Evolutionary conservation across 345 rosid genomes (phyloP).

Genomic region (Eucalyptus sp.): DNA sequence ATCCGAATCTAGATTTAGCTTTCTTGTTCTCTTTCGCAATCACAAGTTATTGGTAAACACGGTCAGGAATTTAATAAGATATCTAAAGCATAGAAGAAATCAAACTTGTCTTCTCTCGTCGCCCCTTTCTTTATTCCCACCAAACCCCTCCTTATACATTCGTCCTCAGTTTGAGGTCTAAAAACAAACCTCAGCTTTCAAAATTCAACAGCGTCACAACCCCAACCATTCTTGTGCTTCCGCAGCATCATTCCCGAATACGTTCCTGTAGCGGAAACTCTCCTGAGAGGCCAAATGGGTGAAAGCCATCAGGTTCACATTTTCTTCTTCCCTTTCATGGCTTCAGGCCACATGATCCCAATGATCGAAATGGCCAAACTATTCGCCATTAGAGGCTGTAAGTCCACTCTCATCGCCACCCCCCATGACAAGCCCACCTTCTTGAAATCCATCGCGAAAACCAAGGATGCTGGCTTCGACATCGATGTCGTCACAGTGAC

Average conservation of each 20-base stretch:
- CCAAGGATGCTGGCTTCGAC: not conserved
- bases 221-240: not conserved
- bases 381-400: conserved; percentile 11
- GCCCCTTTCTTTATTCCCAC: not conserved
- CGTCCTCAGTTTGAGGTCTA: not conserved
- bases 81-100: not conserved
- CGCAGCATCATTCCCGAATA: not conserved
- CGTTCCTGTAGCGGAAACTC: not conserved
- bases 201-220: not conserved
- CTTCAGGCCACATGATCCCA: conserved; percentile 26
- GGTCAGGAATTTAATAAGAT: not conserved
- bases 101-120: not conserved
- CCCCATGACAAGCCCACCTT: conserved; percentile 4
- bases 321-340: conserved; percentile 26
- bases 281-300: not conserved
- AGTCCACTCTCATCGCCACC: conserved; percentile 5
- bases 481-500: conserved; percentile 1
- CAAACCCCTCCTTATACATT: not conserved
- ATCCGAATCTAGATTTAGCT: rapidly evolving
- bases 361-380: conserved; percentile 26
- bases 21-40: not conserved
- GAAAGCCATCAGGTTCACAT: not conserved
- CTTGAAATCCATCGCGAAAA: not conserved
- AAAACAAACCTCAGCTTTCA: not conserved
- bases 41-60: not conserved